These are phyloP conservation scores for Colletotrichum sublineola DNA, from an alignment of 2,329 filamentous ascomycete species.

Conservation along the genomic window DNA sequence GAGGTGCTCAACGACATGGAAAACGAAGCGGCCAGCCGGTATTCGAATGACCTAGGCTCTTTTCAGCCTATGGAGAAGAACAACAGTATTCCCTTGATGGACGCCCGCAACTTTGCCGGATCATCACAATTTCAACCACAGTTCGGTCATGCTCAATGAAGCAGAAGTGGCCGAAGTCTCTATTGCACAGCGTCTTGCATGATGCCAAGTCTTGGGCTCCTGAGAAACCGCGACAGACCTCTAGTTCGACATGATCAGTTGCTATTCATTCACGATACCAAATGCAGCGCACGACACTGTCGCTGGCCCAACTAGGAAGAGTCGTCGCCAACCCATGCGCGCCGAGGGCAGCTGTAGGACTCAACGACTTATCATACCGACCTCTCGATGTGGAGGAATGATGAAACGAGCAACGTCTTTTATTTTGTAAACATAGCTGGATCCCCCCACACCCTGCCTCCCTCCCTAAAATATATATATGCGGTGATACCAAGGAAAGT, in stretches of 20 bases:
- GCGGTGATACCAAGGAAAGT: constrained; percentile 38
- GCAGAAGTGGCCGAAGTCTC: background rate
- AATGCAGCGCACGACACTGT: constrained; percentile 13
- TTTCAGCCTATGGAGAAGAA: constrained; percentile 63
- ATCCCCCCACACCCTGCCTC: background rate
- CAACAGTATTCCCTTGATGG: constrained; percentile 63
- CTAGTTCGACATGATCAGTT: constrained; percentile 13
- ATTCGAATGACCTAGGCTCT: constrained; percentile 56
- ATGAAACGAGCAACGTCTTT: constrained; percentile 28
- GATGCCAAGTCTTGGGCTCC: background rate
- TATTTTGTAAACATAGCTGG: constrained; percentile 15
- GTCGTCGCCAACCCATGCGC: background rate
- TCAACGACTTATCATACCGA: constrained; percentile 5
- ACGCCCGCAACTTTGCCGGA: constrained; percentile 57
- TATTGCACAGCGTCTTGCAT: background rate
- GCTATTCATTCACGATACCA: constrained; percentile 12
- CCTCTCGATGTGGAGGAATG: constrained; percentile 1
- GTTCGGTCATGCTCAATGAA: constrained; percentile 41
- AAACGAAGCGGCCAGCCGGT: constrained; percentile 59
- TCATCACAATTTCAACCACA: constrained; percentile 49
- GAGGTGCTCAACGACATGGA: constrained; percentile 64
- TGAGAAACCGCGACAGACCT: background rate
- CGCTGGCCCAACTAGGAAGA: constrained; percentile 21
- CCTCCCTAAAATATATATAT: background rate
- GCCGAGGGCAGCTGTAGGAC: background rate